These are phyloP conservation scores for Calophaca sinica DNA, from an alignment of 306 rosid genomes.

Conservation along the genomic window DNA sequence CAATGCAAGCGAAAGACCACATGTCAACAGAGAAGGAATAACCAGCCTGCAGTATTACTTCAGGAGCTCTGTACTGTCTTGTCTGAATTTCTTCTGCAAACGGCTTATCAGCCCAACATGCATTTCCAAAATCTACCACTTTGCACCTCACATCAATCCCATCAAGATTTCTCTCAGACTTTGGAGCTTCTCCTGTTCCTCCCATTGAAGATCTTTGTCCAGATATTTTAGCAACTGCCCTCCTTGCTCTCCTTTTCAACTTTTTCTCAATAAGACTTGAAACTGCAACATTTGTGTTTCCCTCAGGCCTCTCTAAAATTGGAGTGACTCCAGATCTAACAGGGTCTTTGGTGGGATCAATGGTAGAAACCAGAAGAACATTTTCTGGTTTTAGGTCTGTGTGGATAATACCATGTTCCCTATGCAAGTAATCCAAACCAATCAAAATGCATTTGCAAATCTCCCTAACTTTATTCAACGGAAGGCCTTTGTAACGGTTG, in stretches of 20 bases:
- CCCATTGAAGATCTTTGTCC: slow-evolving; percentile 70
- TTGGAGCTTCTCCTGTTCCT: slow-evolving; percentile 54
- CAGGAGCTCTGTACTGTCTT: slow-evolving; percentile 98
- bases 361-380: slow-evolving; percentile 77
- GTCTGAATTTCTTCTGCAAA: slow-evolving; percentile 88
- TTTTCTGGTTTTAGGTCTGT: slow-evolving; percentile 94
- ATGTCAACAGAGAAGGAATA: slow-evolving; percentile 88
- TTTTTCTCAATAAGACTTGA: slow-evolving; percentile 78
- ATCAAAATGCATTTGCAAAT: slow-evolving; percentile 80
- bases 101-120: slow-evolving; percentile 86
- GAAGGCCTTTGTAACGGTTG: slow-evolving; percentile 76
- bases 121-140: slow-evolving; percentile 96
- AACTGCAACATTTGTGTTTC: slow-evolving; percentile 65
- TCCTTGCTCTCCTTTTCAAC: slow-evolving; percentile 89
- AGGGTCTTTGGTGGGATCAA: slow-evolving; percentile 90
- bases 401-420: slow-evolving; percentile 89
- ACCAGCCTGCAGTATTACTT: slow-evolving; percentile 86
- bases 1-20: slow-evolving; percentile 97
- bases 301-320: slow-evolving; percentile 88
- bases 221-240: slow-evolving; percentile 88
- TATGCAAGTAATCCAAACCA: slow-evolving; percentile 90
- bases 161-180: slow-evolving; percentile 69
- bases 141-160: slow-evolving; percentile 92
- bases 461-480: slow-evolving; percentile 77
- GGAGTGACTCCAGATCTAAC: slow-evolving; percentile 68